phyloP scores from a whole-genome alignment of 2,329 filamentous ascomycete species.

The Diaporthe vexans region DNA sequence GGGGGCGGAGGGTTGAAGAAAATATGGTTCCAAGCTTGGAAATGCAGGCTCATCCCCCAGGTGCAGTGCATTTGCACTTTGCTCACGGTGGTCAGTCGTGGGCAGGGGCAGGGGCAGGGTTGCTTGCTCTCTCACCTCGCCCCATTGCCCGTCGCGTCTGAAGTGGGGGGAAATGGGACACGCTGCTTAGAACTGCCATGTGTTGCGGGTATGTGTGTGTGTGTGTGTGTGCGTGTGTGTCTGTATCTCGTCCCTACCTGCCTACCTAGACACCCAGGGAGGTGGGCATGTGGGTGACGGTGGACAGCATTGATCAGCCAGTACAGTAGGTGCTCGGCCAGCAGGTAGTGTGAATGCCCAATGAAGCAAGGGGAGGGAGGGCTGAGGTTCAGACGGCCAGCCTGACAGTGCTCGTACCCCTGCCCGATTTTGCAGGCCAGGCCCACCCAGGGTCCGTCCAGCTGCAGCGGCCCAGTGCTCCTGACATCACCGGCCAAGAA shows the following conservation, averaged over 20 bases:
- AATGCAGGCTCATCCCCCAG: conserved; percentile 16
- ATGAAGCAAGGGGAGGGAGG: not conserved
- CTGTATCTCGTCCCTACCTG: no score
- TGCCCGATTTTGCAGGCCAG: conserved; percentile 10
- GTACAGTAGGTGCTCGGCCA: no score
- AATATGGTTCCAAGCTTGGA: conserved; percentile 6
- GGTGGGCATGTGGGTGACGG: no score
- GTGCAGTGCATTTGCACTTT: not conserved
- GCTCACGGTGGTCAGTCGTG: not conserved
- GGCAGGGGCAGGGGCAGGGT: conserved; percentile 27
- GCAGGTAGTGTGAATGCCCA: not conserved
- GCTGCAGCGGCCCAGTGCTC: conserved; percentile 11
- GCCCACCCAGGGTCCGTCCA: conserved; percentile 12
- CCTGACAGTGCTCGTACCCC: not conserved
- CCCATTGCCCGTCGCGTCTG: conserved; percentile 5
- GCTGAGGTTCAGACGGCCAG: no score
- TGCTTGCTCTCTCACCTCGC: conserved; percentile 2
- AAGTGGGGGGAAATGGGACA: conserved; percentile 4
- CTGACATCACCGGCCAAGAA: conserved; percentile 28
- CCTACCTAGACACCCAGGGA: no score
- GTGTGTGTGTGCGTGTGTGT: no score
- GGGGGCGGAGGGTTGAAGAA: not conserved
- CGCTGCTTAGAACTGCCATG: not conserved
- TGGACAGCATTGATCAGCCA: conserved; percentile 10
- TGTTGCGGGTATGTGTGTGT: not conserved